These are phyloP conservation scores for Corniculantispora saksenae DNA, from an alignment of 2,329 filamentous ascomycete species.

Conservation along the genomic window DNA sequence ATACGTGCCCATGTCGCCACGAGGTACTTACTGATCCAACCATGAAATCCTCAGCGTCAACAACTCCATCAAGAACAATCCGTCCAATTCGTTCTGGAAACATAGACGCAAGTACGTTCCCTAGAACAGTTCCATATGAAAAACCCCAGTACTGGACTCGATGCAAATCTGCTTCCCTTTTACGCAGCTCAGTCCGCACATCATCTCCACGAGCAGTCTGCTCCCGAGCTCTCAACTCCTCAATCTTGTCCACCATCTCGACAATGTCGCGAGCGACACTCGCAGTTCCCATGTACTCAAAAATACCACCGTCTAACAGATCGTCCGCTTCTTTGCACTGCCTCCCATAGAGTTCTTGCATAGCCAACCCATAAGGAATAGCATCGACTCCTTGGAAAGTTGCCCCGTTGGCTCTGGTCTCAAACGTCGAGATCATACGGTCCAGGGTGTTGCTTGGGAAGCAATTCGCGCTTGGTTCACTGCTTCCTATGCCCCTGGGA, in stretches of 20 bases:
- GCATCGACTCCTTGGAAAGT: too few species aligned
- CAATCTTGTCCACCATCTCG: slow-evolving; percentile 34
- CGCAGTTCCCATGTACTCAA: slow-evolving; percentile 31
- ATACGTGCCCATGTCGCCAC: too few species aligned
- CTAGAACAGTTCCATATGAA: slow-evolving; percentile 35
- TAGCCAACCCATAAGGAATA: slow-evolving; percentile 5
- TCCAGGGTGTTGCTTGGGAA: slow-evolving; percentile 29
- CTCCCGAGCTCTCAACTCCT: slow-evolving; percentile 24
- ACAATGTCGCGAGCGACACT: slow-evolving; percentile 38
- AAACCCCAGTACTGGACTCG: slow-evolving; percentile 45
- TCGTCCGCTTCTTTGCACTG: background rate
- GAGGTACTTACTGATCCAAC: slow-evolving; percentile 25
- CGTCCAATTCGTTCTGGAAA: slow-evolving; percentile 31
- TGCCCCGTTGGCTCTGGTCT: too few species aligned
- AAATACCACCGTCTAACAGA: slow-evolving; percentile 26
- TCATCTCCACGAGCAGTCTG: background rate
- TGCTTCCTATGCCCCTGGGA: slow-evolving; percentile 36
- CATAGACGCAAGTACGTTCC: slow-evolving; percentile 24
- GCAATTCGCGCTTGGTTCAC: slow-evolving; percentile 35
- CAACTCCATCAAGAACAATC: slow-evolving; percentile 36
- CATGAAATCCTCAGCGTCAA: slow-evolving; percentile 30
- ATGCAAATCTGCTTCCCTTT: slow-evolving; percentile 10
- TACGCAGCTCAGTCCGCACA: background rate
- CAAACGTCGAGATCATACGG: slow-evolving; percentile 28
- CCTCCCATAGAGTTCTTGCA: background rate